Base-by-base conservation (phyloP, 2,329 filamentous ascomycete genomes). In the Fusarium virguliforme region DNA sequence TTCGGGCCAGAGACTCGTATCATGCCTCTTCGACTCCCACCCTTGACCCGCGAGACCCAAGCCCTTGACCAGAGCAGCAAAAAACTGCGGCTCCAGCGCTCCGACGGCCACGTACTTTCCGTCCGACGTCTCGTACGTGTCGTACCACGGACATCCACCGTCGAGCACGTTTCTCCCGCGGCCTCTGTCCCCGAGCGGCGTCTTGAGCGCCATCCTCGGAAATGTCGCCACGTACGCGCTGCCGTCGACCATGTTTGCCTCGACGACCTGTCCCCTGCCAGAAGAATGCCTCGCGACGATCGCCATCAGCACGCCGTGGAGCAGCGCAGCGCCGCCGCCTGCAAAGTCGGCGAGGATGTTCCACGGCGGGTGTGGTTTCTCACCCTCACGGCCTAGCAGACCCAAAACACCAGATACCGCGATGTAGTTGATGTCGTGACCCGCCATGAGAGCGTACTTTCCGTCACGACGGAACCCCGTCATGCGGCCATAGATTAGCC, bases 241-340 rank as follows among this genome's bases (percentile, higher is more conserved):
- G 8, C 95, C 95, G 82, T 98, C 95, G 12, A 98, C 95, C 95
- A 98, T 98, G 80, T 97, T 98, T 15, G 93, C 94, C 82, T 98
- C 94, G 8, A 98, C 94, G 12, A 98, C 91, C 82, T 98, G 95
- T 0, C 95, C 95, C 3, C 82, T 83, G 0, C 94, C 94, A 0
- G 85, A 90, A 46, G 81, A 83, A 54, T 86, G 83, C 35, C 94
- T 85, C 13, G 89, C 86, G 9, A 97, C 76, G 65, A 98, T 81
- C 0, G 96, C 95, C 22, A 98, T 84, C 61, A 98, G 80, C 5
- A 98, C 89, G 0, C 95, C 95, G 64, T 94, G 85, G 75, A 96
- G 94, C 43, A 96, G 90, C 71, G 90, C 90, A 1, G 92, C 91
- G 35, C 95, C 95, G 22, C 95, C 95, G 34, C 94, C 95, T 0